These are phyloP conservation scores for Penicillium rolfsii DNA, from an alignment of 2,329 filamentous ascomycete genomes.

Conservation along the genomic window DNA sequence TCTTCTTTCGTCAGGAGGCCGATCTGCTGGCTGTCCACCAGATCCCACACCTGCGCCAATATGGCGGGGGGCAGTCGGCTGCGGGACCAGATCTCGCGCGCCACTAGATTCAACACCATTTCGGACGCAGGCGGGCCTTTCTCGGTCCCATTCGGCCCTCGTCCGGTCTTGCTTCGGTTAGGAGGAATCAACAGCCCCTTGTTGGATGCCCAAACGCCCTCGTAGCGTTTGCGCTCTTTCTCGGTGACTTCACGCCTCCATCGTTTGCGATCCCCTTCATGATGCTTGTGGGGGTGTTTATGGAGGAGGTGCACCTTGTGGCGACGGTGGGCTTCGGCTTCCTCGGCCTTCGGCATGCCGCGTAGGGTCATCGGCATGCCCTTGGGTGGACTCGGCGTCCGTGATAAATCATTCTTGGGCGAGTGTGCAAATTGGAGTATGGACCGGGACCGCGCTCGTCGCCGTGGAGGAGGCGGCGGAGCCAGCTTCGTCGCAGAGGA, in stretches of 20 bases:
- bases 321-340: conserved; percentile 36
- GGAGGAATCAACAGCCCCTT: conserved; percentile 44
- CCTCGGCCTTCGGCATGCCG: conserved; percentile 40
- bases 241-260: conserved; percentile 51
- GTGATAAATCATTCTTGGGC: conserved; percentile 33
- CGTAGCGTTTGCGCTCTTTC: conserved; percentile 52
- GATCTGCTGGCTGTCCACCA: conserved; percentile 45
- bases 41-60: conserved; percentile 52
- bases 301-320: conserved; percentile 43
- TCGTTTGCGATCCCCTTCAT: conserved; percentile 52
- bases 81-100: conserved; percentile 54
- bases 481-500: conserved; percentile 43
- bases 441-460: conserved; percentile 42
- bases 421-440: conserved; percentile 40
- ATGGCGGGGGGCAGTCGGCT: conserved; percentile 46
- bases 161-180: conserved; percentile 14
- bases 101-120: conserved; percentile 52
- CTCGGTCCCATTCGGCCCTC: conserved; percentile 14
- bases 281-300: conserved; percentile 53
- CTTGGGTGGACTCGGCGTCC: conserved; percentile 43
- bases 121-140: conserved; percentile 37
- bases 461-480: conserved; percentile 45
- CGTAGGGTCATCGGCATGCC: conserved; percentile 50
- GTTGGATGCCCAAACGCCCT: conserved; percentile 56
- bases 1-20: conserved; percentile 49